Evolutionary conservation across 169 alveolate genomes (phyloP).

Genomic region (Eimeria tenella): DNA sequence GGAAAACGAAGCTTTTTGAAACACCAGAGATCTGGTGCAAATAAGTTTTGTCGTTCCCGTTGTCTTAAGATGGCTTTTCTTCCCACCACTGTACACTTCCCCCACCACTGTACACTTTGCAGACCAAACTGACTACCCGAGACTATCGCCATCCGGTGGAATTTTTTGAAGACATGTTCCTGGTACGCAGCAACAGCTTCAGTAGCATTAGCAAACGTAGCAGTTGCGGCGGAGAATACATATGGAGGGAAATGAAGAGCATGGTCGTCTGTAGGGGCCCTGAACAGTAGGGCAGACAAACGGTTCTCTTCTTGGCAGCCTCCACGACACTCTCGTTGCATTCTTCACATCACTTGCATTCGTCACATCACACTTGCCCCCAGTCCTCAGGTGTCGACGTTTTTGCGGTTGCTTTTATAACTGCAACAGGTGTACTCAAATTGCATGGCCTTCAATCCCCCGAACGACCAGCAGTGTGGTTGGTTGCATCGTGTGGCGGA

Average conservation of each 20-base stretch:
- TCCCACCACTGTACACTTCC: too few relatives aligned
- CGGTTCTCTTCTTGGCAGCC: too few relatives aligned
- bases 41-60: neutral
- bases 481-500: constrained; percentile 77
- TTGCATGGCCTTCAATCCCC: constrained; percentile 79
- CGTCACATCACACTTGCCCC: too few relatives aligned
- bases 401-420: neutral
- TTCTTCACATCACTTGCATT: too few relatives aligned
- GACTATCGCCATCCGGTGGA: constrained; percentile 69
- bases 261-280: neutral
- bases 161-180: constrained; percentile 66
- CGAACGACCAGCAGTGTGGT: constrained; percentile 75
- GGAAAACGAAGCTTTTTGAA: neutral
- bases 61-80: neutral
- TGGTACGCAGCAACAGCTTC: constrained; percentile 48
- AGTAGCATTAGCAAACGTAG: neutral
- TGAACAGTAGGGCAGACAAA: too few relatives aligned
- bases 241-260: neutral
- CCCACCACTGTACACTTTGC: neutral
- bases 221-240: neutral
- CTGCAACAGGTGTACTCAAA: constrained; percentile 70
- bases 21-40: neutral
- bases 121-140: constrained; percentile 65
- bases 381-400: too few relatives aligned
- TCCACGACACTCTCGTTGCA: too few relatives aligned